phyloP scores from a whole-genome alignment of 2,329 filamentous ascomycete species.

The Ascochyta koolunga region DNA sequence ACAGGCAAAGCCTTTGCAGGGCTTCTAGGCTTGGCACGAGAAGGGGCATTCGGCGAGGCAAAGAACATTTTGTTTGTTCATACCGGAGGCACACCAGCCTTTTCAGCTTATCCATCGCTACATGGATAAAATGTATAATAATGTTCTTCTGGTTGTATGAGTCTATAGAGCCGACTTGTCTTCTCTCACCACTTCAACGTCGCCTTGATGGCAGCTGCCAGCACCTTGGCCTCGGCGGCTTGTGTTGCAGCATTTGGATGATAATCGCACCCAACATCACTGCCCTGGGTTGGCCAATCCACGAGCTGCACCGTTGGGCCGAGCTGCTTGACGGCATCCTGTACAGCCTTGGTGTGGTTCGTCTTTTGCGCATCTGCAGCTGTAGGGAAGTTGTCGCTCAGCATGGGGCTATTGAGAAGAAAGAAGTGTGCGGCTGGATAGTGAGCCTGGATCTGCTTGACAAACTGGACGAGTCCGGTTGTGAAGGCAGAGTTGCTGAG shows the following conservation, averaged over 20 bases:
- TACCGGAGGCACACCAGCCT: slow-evolving; percentile 7
- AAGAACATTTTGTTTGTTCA: slow-evolving; percentile 11
- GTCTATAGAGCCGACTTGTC: not conserved
- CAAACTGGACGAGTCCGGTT: slow-evolving; percentile 35
- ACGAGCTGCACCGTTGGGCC: slow-evolving; percentile 48
- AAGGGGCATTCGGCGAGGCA: not conserved
- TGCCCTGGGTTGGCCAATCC: slow-evolving; percentile 51
- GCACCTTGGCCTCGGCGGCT: slow-evolving; percentile 38
- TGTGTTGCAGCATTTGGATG: slow-evolving; percentile 52
- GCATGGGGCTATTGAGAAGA: slow-evolving; percentile 50
- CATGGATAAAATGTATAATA: not conserved
- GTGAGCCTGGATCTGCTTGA: slow-evolving; percentile 41
- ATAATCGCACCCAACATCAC: slow-evolving; percentile 53
- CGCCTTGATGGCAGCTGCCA: slow-evolving; percentile 39
- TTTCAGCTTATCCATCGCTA: slow-evolving; percentile 9
- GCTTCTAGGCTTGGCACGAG: not conserved
- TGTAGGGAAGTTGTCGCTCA: slow-evolving; percentile 49
- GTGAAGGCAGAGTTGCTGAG: slow-evolving; percentile 20
- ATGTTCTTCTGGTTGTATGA: no score
- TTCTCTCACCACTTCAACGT: slow-evolving; percentile 25
- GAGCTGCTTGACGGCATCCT: slow-evolving; percentile 35
- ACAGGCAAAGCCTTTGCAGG: slow-evolving; percentile 14
- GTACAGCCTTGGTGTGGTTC: slow-evolving; percentile 9
- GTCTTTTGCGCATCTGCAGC: slow-evolving; percentile 38
- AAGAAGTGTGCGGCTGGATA: slow-evolving; percentile 50